Conservation (phyloP, 371 early-diverging fungal genomes). For the Mortierella sp. region DNA sequence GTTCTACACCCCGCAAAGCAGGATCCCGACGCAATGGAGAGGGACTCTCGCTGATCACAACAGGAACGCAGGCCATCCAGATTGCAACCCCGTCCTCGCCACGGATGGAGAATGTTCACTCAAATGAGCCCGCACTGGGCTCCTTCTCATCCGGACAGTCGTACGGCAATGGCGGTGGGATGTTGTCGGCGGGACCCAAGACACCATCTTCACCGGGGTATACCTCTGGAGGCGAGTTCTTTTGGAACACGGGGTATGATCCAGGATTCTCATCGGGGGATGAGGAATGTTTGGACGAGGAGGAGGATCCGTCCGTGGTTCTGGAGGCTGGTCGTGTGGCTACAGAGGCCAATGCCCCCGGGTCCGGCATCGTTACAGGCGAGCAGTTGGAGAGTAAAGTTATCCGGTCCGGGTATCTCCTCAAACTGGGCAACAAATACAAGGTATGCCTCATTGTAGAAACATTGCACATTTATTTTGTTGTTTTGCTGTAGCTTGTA, state of each 20-base stretch:
- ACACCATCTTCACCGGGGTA: conserved; percentile 45
- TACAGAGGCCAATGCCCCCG: conserved; percentile 38
- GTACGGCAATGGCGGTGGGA: background rate
- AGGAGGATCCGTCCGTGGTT: conserved; percentile 22
- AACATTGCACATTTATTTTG: too few relatives aligned
- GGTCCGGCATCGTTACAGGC: conserved; percentile 41
- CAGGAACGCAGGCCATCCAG: conserved; percentile 23
- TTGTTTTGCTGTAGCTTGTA: background rate
- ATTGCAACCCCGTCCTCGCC: conserved; percentile 26
- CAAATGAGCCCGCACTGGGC: conserved; percentile 12
- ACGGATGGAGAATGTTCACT: conserved; percentile 29
- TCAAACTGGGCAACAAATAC: conserved; percentile 74
- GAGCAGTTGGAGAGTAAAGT: conserved; percentile 63
- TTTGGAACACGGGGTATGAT: conserved; percentile 12
- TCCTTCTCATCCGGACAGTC: conserved; percentile 40
- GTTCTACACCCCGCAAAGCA: conserved; percentile 10
- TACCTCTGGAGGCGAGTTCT: conserved; percentile 35
- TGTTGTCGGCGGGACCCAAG: conserved; percentile 8
- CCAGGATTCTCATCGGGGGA: conserved; percentile 30
- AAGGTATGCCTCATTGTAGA: conserved; percentile 52
- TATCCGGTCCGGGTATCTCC: conserved; percentile 76
- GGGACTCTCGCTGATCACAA: conserved; percentile 30
- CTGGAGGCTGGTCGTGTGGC: conserved; percentile 41
- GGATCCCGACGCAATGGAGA: background rate
- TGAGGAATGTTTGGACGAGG: conserved; percentile 28